These are phyloP conservation scores for Mycena galericulata DNA, from an alignment of 768 basidiomycete genomes.

Conservation along the genomic window DNA sequence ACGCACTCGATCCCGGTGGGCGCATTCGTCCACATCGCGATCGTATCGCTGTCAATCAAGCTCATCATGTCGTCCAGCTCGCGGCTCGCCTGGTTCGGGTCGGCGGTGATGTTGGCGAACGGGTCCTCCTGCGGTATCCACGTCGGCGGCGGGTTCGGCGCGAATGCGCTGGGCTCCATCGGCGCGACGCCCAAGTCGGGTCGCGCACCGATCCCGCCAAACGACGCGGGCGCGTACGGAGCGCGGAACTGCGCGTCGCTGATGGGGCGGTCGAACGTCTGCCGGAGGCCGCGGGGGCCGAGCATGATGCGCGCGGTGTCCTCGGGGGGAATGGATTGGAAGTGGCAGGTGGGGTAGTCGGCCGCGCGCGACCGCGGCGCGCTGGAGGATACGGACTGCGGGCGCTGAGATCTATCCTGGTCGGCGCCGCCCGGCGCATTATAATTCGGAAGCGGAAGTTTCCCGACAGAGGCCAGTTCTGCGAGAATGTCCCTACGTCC, in stretches of 20 bases:
- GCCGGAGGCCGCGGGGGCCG: slow-evolving; percentile 17
- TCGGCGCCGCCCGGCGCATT: neutral
- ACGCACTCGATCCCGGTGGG: slow-evolving; percentile 30
- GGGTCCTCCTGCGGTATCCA: slow-evolving; percentile 27
- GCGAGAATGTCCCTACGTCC: slow-evolving; percentile 38
- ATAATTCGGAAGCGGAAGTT: slow-evolving; percentile 15
- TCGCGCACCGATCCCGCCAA: neutral
- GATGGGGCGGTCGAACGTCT: slow-evolving; percentile 24
- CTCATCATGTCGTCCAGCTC: slow-evolving; percentile 29
- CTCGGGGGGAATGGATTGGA: neutral
- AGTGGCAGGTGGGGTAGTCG: neutral
- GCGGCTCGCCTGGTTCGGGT: slow-evolving; percentile 13
- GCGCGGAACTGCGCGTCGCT: slow-evolving; percentile 13
- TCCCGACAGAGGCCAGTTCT: slow-evolving; percentile 39
- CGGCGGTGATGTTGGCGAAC: neutral
- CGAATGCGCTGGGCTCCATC: slow-evolving; percentile 31
- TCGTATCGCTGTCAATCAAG: slow-evolving; percentile 30
- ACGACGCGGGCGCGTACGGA: slow-evolving; percentile 13
- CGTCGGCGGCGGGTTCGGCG: slow-evolving; percentile 21
- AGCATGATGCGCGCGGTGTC: neutral
- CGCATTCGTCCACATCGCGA: slow-evolving; percentile 36
- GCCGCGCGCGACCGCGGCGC: neutral
- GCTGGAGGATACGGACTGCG: neutral
- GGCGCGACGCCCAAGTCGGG: neutral
- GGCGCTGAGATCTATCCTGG: neutral